Evolutionary conservation across 2,329 filamentous ascomycete species (phyloP), one percentile per base, ranked within the genome.

Genomic region (Endoconidiophora polonica): DNA sequence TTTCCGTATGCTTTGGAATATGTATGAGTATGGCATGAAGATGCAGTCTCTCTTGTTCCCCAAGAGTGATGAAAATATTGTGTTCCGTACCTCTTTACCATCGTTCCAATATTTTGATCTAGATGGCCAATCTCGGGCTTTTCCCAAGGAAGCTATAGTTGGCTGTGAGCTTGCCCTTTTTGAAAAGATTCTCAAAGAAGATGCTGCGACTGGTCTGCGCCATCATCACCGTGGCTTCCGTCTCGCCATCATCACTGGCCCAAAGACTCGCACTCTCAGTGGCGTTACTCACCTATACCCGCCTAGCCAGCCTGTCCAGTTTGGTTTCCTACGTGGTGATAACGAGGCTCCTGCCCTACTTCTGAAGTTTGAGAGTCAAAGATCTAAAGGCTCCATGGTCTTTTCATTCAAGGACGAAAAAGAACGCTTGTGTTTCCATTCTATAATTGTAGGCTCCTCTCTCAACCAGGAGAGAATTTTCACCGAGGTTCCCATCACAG

Each of bases 61-160:
- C 5, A 74, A 77, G 39, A 69, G 71, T 26, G 82, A 85, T 48
- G 88, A 95, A 64, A 69, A 69, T 2, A 64, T 82, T 50, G 70
- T 83, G 2, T 86, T 85, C 60, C 77, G 81, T 57, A 73, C 76
- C 5, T 79, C 75, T 1, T 66, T 94, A 6, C 76, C 77, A 42
- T 75, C 80, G 23, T 86, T 93, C 56, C 84, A 90, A 58, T 91
- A 90, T 60, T 81, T 86, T 59, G 86, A 93, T 59, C 72, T 79
- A 1, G 74, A 77, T 56, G 68, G 77, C n/a, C 72, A 83, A 52
- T 72, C 81, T 12, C 73, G 78, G 52, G 71, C 75, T 1, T 94
- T 94, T 60, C 85, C 86, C 4, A 73, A 79, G 44, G 86, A 93
- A 22, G 71, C 81, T 4, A 72, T 87, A 4, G 70, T 76, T 37